phyloP scores from a whole-genome alignment of 208 protist genomes.

The Crithidia expoeki region DNA sequence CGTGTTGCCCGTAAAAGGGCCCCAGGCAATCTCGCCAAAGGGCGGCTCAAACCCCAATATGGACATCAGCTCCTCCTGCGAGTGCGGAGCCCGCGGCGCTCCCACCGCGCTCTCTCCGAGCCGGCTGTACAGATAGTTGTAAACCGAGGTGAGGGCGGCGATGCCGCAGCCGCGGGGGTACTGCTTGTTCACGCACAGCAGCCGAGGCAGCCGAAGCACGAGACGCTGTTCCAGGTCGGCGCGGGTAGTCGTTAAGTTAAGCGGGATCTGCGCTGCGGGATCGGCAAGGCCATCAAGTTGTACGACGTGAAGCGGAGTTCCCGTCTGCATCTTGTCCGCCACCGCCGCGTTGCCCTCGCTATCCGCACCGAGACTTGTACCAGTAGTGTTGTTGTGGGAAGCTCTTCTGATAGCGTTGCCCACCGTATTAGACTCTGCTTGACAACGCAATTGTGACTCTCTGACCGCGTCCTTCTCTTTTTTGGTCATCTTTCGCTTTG shows the following conservation, averaged over 20 bases:
- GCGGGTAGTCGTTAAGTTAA: constrained; percentile 66
- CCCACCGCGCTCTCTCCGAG: constrained; percentile 67
- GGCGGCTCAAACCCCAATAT: constrained; percentile 90
- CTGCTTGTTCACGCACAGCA: constrained; percentile 87
- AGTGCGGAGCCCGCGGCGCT: constrained; percentile 49
- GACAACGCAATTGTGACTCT: constrained; percentile 37
- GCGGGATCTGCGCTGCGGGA: constrained; percentile 60
- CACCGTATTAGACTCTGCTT: no score
- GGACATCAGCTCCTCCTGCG: constrained; percentile 90
- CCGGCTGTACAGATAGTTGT: constrained; percentile 92
- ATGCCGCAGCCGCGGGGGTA: constrained; percentile 92
- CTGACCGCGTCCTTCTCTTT: constrained; percentile 72
- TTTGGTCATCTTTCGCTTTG: constrained; percentile 60
- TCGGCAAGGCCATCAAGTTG: constrained; percentile 57
- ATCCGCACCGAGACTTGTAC: constrained; percentile 30
- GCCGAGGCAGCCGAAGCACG: constrained; percentile 63
- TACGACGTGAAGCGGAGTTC: constrained; percentile 38
- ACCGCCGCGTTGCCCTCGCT: constrained; percentile 54
- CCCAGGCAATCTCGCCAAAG: constrained; percentile 90
- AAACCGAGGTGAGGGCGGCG: constrained; percentile 84
- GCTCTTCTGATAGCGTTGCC: no score
- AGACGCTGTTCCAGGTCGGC: constrained; percentile 71
- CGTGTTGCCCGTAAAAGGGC: constrained; percentile 90
- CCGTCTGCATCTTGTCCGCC: background rate
- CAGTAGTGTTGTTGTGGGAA: no score